Conservation (phyloP, 345 rosid genomes). For the Aquilaria sinensis region DNA sequence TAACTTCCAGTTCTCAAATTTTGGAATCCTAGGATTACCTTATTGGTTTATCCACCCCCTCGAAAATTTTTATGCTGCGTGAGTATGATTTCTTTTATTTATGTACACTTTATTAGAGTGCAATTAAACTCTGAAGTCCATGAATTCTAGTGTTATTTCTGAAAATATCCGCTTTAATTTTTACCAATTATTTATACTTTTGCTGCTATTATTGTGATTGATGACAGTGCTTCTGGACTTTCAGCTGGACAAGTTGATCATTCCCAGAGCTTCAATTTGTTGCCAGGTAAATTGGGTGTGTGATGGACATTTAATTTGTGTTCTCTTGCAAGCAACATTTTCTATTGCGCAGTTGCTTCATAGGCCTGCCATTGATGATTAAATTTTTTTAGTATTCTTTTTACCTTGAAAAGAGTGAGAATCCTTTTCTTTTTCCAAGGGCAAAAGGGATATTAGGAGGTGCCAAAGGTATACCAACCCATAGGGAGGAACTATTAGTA, state of each 20-base stretch:
- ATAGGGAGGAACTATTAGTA: too few relatives aligned
- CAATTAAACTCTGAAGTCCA: conserved; percentile 2
- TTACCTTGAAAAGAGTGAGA: too few relatives aligned
- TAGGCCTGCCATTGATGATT: not conserved
- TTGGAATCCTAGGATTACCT: conserved; percentile 78
- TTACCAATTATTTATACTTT: not conserved
- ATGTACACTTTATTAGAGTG: not conserved
- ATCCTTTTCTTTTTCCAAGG: too few relatives aligned
- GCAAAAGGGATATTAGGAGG: too few relatives aligned
- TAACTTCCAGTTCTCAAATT: conserved; percentile 58
- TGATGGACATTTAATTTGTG: not conserved
- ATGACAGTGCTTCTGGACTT: conserved; percentile 49
- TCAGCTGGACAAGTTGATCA: conserved; percentile 40
- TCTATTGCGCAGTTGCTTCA: not conserved
- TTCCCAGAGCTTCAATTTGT: conserved; percentile 42
- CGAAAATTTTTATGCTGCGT: conserved; percentile 68
- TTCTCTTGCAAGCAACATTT: too few relatives aligned
- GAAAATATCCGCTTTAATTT: not conserved
- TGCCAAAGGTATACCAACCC: too few relatives aligned
- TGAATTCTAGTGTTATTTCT: conserved; percentile 1
- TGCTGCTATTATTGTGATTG: conserved; percentile 9
- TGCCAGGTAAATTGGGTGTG: conserved; percentile 59
- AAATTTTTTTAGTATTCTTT: not conserved
- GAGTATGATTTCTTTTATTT: conserved; percentile 26
- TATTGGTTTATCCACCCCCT: conserved; percentile 66